Conservation (phyloP, 306 rosid genomes). For the Cicer arietinum region DNA sequence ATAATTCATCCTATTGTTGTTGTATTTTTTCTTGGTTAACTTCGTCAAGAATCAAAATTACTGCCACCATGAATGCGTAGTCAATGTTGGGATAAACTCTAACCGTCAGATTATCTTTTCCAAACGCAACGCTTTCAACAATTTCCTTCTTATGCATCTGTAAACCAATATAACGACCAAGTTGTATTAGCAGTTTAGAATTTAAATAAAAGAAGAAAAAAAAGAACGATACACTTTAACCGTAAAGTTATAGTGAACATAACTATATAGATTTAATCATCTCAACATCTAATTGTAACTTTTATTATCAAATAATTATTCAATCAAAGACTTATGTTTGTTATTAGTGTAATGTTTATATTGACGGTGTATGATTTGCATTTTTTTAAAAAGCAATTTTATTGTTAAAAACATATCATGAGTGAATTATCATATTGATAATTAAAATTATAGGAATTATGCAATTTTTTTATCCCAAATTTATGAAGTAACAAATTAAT, state of each 20-base stretch:
- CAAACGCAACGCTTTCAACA: not conserved
- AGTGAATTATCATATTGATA: not conserved
- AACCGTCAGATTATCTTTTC: constrained; percentile 14
- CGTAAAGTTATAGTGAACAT: too few relatives aligned
- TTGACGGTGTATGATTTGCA: too few relatives aligned
- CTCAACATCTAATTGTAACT: too few relatives aligned
- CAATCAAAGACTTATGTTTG: too few relatives aligned
- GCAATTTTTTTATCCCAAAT: too few relatives aligned
- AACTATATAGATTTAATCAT: too few relatives aligned
- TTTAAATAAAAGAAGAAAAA: not conserved
- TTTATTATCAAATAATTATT: too few relatives aligned
- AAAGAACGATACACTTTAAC: not conserved
- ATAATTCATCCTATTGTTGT: not conserved
- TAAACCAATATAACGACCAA: constrained; percentile 1
- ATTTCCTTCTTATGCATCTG: not conserved
- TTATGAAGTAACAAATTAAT: too few relatives aligned
- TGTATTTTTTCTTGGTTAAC: constrained; percentile 14
- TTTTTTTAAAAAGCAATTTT: too few relatives aligned
- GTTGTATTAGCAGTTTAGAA: constrained; percentile 14
- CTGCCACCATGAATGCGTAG: constrained; percentile 13
- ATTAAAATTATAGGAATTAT: too few relatives aligned
- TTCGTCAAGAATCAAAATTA: constrained; percentile 25
- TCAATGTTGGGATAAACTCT: constrained; percentile 25
- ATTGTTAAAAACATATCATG: not conserved
- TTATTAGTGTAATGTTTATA: too few relatives aligned